Evolutionary conservation across 2,329 filamentous ascomycete genomes (phyloP).

Genomic region (Chaetomiaceae sp.): DNA sequence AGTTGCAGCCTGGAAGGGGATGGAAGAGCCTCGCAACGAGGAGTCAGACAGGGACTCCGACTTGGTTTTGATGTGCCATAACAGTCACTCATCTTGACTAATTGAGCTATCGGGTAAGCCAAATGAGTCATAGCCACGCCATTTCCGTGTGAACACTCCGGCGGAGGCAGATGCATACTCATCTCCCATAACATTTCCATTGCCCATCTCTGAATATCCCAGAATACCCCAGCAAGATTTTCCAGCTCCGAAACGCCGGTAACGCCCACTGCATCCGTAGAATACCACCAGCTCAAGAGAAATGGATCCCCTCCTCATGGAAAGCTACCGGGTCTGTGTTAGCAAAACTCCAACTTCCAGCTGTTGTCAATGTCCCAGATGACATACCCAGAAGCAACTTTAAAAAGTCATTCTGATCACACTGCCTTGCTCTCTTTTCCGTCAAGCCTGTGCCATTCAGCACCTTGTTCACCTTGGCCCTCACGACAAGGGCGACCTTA

Average conservation of each 20-base stretch:
- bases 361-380: neutral
- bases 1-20: no score
- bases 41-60: no score
- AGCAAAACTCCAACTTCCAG: neutral
- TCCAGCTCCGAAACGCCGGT: slow-evolving; percentile 16
- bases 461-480: slow-evolving; percentile 80
- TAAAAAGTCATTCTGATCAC: slow-evolving; percentile 90
- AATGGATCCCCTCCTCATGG: slow-evolving; percentile 91
- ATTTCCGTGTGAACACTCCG: no score
- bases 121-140: no score
- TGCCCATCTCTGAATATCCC: no score
- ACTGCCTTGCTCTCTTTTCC: slow-evolving; percentile 77
- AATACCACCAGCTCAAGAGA: slow-evolving; percentile 52
- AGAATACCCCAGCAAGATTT: neutral
- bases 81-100: no score
- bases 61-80: no score
- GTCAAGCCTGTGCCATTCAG: slow-evolving; percentile 76
- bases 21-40: no score
- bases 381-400: slow-evolving; percentile 48
- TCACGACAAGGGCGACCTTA: slow-evolving; percentile 75
- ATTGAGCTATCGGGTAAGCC: no score
- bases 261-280: slow-evolving; percentile 4
- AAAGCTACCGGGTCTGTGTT: slow-evolving; percentile 43
- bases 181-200: no score
- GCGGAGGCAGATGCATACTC: no score